A percentile compares a stretch with the other conserved stretches of the same genome.
Conservation (phyloP, 192 early-diverging fungal genomes). For the Rhizophagus prolifer region DNA sequence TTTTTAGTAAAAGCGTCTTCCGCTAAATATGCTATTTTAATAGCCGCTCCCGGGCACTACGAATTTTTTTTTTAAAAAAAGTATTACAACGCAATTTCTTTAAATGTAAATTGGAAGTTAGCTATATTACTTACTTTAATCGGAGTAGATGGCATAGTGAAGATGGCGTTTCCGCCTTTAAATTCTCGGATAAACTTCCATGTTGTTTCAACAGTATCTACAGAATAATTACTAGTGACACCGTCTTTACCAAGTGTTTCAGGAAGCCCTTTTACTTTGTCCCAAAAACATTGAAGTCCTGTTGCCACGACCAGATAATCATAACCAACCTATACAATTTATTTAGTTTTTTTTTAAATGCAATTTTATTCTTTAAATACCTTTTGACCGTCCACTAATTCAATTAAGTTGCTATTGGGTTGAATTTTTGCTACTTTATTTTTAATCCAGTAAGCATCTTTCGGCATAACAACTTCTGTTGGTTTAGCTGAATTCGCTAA, state of each 20-base stretch:
- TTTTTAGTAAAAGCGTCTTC: conserved; percentile 79
- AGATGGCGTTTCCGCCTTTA: conserved; percentile 76
- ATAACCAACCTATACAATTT: conserved; percentile 34
- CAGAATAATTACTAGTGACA: conserved; percentile 82
- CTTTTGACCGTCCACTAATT: conserved; percentile 60
- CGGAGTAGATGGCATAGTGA: conserved; percentile 85
- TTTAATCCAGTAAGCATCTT: conserved; percentile 72
- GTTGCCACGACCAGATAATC: conserved; percentile 76
- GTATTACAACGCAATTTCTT: background rate
- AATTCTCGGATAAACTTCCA: conserved; percentile 69
- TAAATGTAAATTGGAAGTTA: background rate
- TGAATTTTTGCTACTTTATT: conserved; percentile 68
- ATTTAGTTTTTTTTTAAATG: background rate
- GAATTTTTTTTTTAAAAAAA: background rate
- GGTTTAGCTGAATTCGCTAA: conserved; percentile 68
- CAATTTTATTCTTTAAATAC: conserved; percentile 33
- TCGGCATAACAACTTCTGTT: conserved; percentile 69
- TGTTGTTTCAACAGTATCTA: conserved; percentile 70
- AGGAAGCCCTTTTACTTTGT: conserved; percentile 72
- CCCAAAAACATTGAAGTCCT: conserved; percentile 77
- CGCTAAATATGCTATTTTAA: conserved; percentile 85
- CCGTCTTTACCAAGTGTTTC: conserved; percentile 76
- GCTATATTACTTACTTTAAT: conserved; percentile 54
- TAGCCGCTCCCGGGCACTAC: conserved; percentile 80
- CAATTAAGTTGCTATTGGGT: conserved; percentile 68